Conservation (phyloP, 2,329 filamentous ascomycete species). For the Pochonia chlamydosporia region DNA sequence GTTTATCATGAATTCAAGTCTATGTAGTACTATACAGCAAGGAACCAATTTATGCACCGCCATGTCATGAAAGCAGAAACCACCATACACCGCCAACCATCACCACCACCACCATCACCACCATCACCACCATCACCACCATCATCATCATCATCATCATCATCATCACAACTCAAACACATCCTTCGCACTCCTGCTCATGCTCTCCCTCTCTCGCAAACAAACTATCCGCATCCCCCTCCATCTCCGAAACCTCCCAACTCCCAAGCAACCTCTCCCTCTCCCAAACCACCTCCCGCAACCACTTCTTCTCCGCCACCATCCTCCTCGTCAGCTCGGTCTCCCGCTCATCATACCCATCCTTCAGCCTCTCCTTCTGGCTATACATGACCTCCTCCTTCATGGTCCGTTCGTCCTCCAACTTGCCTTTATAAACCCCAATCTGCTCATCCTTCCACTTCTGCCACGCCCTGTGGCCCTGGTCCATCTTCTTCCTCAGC, state of each 20-base stretch:
- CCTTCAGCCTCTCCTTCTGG: slow-evolving; percentile 24
- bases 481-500: slow-evolving; percentile 35
- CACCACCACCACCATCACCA: not conserved
- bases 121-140: no score
- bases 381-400: slow-evolving; percentile 38
- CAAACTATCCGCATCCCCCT: slow-evolving; percentile 31
- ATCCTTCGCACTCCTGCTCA: no score
- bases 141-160: no score
- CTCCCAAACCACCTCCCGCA: slow-evolving; percentile 37
- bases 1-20: not conserved
- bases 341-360: slow-evolving; percentile 21
- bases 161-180: no score
- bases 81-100: no score
- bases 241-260: slow-evolving; percentile 36
- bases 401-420: slow-evolving; percentile 34
- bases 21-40: no score
- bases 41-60: no score
- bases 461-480: slow-evolving; percentile 33
- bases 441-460: slow-evolving; percentile 35
- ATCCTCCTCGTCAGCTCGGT: slow-evolving; percentile 26
- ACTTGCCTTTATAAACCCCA: slow-evolving; percentile 24
- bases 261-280: slow-evolving; percentile 35
- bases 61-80: no score
- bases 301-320: slow-evolving; percentile 42
- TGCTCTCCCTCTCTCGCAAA: slow-evolving; percentile 17